These are phyloP conservation scores for Tolypocladium cylindrosporum DNA, from an alignment of 2,329 filamentous ascomycete species.

Conservation along the genomic window DNA sequence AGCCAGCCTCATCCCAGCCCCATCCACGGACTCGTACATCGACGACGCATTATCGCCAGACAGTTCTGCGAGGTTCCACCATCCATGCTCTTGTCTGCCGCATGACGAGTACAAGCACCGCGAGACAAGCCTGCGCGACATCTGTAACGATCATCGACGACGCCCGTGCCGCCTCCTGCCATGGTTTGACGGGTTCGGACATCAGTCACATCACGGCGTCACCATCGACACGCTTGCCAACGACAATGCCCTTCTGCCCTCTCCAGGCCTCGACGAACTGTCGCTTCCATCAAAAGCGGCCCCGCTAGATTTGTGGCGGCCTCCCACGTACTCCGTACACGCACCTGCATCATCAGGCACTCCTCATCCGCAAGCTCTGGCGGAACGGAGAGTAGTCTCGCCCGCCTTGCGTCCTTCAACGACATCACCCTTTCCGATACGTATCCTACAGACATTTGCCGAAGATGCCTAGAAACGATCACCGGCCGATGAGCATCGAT, in stretches of 20 bases:
- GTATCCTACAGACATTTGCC: not conserved
- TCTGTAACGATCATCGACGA: not conserved
- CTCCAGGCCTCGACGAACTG: conserved; percentile 1
- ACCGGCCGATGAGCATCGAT: conserved; percentile 61
- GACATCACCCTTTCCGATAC: not conserved
- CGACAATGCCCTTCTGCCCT: conserved; percentile 4
- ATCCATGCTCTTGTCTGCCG: not conserved
- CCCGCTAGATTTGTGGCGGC: not conserved
- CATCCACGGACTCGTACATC: not conserved
- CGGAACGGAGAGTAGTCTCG: not conserved
- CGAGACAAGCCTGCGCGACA: not conserved
- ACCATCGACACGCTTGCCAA: not conserved
- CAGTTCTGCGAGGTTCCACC: not conserved
- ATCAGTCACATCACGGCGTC: not conserved
- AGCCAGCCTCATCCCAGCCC: not conserved
- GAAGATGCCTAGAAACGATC: conserved; percentile 21
- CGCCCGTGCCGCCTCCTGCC: not conserved
- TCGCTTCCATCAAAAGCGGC: conserved; percentile 1
- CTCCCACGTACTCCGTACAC: not conserved
- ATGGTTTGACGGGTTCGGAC: not conserved
- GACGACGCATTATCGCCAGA: not conserved
- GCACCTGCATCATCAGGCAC: not conserved
- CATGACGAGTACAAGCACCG: not conserved
- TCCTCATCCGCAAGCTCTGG: not conserved
- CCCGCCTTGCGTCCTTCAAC: not conserved